phyloP scores from a whole-genome alignment of 345 rosid genomes.

The Camelina laxa region DNA sequence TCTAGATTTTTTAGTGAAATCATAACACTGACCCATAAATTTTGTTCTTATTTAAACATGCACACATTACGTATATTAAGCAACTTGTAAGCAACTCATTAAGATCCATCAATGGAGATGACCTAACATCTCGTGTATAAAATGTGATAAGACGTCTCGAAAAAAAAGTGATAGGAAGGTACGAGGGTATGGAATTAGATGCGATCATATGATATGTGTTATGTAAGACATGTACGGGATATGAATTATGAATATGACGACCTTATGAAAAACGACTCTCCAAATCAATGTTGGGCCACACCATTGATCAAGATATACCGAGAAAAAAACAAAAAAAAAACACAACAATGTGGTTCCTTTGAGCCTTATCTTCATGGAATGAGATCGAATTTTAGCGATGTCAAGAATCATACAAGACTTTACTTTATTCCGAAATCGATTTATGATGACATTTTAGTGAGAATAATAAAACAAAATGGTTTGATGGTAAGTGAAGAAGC shows the following conservation, averaged over 20 bases:
- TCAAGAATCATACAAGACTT: slow-evolving; percentile 17
- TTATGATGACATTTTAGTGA: slow-evolving; percentile 11
- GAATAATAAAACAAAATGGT: background rate
- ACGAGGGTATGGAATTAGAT: slow-evolving; percentile 8
- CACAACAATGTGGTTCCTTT: slow-evolving; percentile 6
- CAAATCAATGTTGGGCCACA: slow-evolving; percentile 35
- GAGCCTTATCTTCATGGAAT: slow-evolving; percentile 39
- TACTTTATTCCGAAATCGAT: slow-evolving; percentile 24
- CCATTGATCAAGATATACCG: background rate
- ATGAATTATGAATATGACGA: slow-evolving; percentile 4
- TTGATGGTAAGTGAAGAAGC: slow-evolving; percentile 13
- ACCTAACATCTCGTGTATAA: too few relatives aligned
- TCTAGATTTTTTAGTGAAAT: background rate
- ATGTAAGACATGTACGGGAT: slow-evolving; percentile 9
- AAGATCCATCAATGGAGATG: too few relatives aligned
- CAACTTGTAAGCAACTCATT: too few relatives aligned
- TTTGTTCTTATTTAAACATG: background rate
- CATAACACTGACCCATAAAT: background rate
- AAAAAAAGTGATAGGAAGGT: slow-evolving; percentile 13
- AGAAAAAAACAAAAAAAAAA: background rate
- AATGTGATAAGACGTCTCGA: background rate
- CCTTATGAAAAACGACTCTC: slow-evolving; percentile 30
- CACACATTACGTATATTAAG: background rate
- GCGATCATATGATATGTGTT: slow-evolving; percentile 3
- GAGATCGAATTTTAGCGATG: slow-evolving; percentile 21